Base-by-base conservation (phyloP, 331 rosid species). In the Spiraea crenata region DNA sequence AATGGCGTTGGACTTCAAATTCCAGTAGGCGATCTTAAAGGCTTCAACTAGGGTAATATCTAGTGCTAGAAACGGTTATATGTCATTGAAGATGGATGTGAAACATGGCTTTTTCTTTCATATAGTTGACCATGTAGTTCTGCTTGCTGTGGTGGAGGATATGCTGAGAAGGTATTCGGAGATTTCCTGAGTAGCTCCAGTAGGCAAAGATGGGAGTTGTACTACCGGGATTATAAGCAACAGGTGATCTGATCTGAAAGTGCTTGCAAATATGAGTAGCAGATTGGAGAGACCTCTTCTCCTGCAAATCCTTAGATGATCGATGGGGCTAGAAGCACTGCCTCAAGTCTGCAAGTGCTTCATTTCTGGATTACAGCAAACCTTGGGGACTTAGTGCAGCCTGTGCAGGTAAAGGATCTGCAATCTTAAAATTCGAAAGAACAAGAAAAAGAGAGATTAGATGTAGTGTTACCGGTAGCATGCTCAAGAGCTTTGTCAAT, bases 51-150 rank as follows among this genome's bases (percentile, higher is more conserved):
- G 0, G 4, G 4, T 2, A 41, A 37, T 0, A 31, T 42, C 12
- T 5, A 51, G 19, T 15, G 70, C 12, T 12, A 12, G 64, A 52
- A 38, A 45, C 55, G 7, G 59, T 69, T 7, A 48, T 25, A 14
- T 2, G 72, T 9, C 8, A 39, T 77, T 3, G n/a, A n/a, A n/a
- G n/a, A n/a, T n/a, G n/a, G n/a, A n/a, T n/a, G n/a, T n/a, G n/a
- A n/a, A n/a, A n/a, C n/a, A n/a, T n/a, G n/a, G n/a, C n/a, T n/a
- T n/a, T n/a, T n/a, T n/a, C n/a, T n/a, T n/a, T n/a, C n/a, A n/a
- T n/a, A n/a, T n/a, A n/a, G n/a, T n/a, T n/a, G 64, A 77, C 58
- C 72, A 63, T 46, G 72, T 55, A 16, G 45, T 76, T 70, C 81
- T 76, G 31, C 6, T 44, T 12, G 37, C 17, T 10, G 45, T 70